Percentiles rank a stretch among this genome's conserved stretches.
Conservation (phyloP, 2,329 filamentous ascomycete genomes). For the Bisporella sp. region DNA sequence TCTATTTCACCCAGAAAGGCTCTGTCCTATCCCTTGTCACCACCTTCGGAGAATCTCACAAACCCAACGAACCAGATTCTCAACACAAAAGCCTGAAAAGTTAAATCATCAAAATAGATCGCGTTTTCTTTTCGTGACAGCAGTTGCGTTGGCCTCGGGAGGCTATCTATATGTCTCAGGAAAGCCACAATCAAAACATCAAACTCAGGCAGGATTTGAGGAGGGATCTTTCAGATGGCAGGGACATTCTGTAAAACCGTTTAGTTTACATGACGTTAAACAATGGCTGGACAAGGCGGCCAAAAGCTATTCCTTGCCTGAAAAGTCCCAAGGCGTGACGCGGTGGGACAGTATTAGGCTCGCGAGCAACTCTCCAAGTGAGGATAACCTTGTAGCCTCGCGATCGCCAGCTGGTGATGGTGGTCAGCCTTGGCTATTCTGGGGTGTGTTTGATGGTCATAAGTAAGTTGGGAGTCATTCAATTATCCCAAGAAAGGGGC, state of each 20-base stretch:
- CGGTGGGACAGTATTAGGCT: background rate
- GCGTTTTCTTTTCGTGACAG: background rate
- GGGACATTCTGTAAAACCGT: background rate
- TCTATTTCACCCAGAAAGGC: too few relatives aligned
- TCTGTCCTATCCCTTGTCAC: too few relatives aligned
- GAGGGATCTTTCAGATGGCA: background rate
- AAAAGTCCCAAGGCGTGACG: background rate
- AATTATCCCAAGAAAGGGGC: background rate
- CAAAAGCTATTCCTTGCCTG: background rate
- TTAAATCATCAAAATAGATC: background rate
- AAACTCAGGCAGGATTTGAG: background rate
- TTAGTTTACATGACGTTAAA: background rate
- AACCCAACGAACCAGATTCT: background rate
- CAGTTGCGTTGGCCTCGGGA: background rate
- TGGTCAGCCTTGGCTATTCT: background rate
- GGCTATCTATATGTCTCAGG: background rate
- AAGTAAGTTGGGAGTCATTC: background rate
- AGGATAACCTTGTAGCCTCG: background rate
- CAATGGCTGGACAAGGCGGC: background rate
- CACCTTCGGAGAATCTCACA: too few relatives aligned
- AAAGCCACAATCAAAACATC: background rate
- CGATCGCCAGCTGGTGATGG: background rate
- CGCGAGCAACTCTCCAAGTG: background rate
- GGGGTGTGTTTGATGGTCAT: slow-evolving; percentile 1
- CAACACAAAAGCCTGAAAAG: background rate